These are phyloP conservation scores for Scytalidium sp. DNA, from an alignment of 2,329 filamentous ascomycete species.

Conservation along the genomic window DNA sequence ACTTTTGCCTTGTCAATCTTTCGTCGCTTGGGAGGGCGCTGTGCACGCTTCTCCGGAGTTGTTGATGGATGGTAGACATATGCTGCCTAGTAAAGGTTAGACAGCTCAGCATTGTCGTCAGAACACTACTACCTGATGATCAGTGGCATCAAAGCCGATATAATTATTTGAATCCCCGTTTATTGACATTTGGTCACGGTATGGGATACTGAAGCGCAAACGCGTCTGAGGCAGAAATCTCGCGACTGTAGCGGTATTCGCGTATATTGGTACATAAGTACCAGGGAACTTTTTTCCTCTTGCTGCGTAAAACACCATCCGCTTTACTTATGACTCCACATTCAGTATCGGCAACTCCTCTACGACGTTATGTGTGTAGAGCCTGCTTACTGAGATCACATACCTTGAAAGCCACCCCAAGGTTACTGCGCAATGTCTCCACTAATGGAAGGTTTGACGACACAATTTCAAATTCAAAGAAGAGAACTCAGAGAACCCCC, in stretches of 20 bases:
- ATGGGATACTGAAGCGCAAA: background rate
- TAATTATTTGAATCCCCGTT: constrained; percentile 21
- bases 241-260: constrained; percentile 1
- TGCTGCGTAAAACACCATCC: constrained; percentile 5
- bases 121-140: constrained; percentile 27
- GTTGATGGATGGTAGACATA: constrained; percentile 30
- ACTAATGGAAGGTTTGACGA: constrained; percentile 6
- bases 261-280: background rate
- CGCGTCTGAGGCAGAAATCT: background rate
- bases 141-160: constrained; percentile 23
- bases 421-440: constrained; percentile 18
- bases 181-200: constrained; percentile 23
- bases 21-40: constrained; percentile 32
- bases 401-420: constrained; percentile 13
- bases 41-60: constrained; percentile 14
- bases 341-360: constrained; percentile 19
- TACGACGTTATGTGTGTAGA: constrained; percentile 27
- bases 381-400: constrained; percentile 27
- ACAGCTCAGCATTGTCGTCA: background rate
- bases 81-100: constrained; percentile 25
- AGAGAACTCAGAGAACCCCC: constrained; percentile 6
- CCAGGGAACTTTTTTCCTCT: constrained; percentile 1
- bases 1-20: constrained; percentile 24
- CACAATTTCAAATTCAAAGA: constrained; percentile 1
- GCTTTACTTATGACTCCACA: constrained; percentile 25